These are phyloP conservation scores for Rhodomyrtus tomentosa DNA, from an alignment of 345 rosid species.

Conservation along the genomic window DNA sequence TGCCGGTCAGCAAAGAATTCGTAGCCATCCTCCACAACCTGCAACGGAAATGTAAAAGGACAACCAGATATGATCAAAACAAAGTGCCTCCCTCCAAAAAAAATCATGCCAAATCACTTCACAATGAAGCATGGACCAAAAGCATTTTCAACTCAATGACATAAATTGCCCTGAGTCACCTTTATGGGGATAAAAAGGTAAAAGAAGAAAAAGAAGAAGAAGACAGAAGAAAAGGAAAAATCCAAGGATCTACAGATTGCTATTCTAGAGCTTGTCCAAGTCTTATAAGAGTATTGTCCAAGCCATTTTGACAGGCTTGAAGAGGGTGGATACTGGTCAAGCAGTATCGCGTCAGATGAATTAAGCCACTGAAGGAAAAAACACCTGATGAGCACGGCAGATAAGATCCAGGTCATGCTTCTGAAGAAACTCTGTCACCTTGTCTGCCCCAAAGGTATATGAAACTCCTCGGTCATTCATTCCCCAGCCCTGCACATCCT, in stretches of 20 bases:
- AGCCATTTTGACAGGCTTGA: neutral
- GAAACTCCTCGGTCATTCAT: conserved; percentile 89
- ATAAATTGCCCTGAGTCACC: neutral
- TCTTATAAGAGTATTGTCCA: neutral
- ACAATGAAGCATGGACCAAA: neutral
- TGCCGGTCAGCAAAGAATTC: conserved; percentile 83
- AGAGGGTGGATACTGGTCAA: neutral
- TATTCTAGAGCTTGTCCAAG: neutral
- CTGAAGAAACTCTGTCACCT: conserved; percentile 61
- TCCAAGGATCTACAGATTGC: neutral
- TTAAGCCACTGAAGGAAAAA: neutral
- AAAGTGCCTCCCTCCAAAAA: neutral
- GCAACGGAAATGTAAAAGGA: neutral
- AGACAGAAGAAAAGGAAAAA: neutral
- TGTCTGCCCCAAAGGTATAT: conserved; percentile 49
- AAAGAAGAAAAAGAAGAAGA: neutral
- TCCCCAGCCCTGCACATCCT: conserved; percentile 68
- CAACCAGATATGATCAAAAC: neutral
- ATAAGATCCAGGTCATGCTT: conserved; percentile 75
- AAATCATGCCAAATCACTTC: neutral
- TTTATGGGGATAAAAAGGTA: neutral
- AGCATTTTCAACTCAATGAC: neutral
- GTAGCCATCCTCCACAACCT: conserved; percentile 96
- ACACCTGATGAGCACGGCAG: conserved; percentile 94
- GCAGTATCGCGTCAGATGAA: neutral